phyloP scores from a whole-genome alignment of 768 basidiomycete species.

The Leucosporidium scottii region DNA sequence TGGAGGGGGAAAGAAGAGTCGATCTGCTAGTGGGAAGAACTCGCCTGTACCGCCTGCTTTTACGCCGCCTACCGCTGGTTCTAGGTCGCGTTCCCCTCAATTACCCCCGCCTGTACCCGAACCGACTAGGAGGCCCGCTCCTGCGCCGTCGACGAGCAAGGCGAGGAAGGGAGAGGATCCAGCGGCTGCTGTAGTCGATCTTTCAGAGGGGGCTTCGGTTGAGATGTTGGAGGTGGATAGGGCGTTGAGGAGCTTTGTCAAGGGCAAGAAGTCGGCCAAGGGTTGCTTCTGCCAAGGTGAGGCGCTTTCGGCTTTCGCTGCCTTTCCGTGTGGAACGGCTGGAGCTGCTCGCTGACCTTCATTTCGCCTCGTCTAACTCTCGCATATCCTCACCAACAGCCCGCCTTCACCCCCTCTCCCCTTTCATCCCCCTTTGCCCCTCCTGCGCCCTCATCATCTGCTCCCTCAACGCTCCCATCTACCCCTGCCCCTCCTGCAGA shows the following conservation, averaged over 20 bases:
- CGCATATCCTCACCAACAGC: neutral
- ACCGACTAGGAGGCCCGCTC: neutral
- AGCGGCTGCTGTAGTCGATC: conserved; percentile 1
- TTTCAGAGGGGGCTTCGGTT: neutral
- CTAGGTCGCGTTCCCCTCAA: neutral
- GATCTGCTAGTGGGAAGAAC: neutral
- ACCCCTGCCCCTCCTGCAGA: conserved; percentile 24
- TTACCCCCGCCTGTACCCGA: neutral
- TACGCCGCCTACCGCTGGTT: neutral
- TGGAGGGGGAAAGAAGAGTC: neutral
- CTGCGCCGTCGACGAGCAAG: neutral
- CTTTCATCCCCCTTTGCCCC: conserved; percentile 18
- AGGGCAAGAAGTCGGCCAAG: neutral
- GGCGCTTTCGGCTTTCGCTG: neutral
- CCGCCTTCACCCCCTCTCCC: conserved; percentile 17
- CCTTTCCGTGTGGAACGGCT: too few relatives aligned
- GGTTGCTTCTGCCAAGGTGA: conserved; percentile 25
- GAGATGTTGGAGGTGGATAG: conserved; percentile 10
- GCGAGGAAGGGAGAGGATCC: neutral
- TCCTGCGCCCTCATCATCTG: conserved; percentile 27
- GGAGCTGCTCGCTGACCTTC: too few relatives aligned
- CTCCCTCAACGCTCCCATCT: conserved; percentile 18
- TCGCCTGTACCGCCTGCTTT: neutral
- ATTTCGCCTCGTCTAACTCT: neutral
- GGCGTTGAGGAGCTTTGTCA: neutral